phyloP scores from a whole-genome alignment of 1,284 basidiomycete species.

The Porodaedalea pini region DNA sequence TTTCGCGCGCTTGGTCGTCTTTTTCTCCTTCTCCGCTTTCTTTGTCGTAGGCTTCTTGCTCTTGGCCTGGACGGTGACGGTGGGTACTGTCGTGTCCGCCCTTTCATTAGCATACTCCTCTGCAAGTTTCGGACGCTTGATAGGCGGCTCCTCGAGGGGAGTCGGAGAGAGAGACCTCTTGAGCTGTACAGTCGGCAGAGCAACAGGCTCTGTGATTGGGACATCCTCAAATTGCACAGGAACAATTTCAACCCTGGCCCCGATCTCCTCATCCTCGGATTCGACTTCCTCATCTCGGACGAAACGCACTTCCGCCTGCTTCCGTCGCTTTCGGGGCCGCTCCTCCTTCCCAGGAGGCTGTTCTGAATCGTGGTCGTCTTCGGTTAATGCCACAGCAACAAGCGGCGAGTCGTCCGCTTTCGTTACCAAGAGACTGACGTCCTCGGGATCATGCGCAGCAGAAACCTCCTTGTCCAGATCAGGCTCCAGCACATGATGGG shows the following conservation, averaged over 20 bases:
- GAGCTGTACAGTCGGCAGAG: conserved; percentile 9
- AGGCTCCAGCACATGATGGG: neutral
- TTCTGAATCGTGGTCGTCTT: conserved; percentile 29
- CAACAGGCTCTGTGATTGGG: neutral
- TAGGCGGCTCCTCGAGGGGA: conserved; percentile 9
- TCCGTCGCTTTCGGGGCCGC: conserved; percentile 3
- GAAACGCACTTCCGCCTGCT: neutral
- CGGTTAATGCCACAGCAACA: conserved; percentile 36
- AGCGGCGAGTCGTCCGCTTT: conserved; percentile 27
- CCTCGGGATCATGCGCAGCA: neutral
- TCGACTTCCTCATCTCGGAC: conserved; percentile 3
- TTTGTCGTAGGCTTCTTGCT: conserved; percentile 15
- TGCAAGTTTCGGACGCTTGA: conserved; percentile 14
- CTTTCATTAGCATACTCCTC: neutral
- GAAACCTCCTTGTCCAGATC: neutral
- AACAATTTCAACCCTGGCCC: too few relatives aligned
- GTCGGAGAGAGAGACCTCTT: conserved; percentile 14
- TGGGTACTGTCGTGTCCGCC: neutral
- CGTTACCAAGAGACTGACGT: neutral
- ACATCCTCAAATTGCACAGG: neutral
- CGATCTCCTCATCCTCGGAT: conserved; percentile 8
- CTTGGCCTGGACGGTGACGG: conserved; percentile 24
- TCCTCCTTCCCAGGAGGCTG: conserved; percentile 33
- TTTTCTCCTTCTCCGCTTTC: conserved; percentile 35
- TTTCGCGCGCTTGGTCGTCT: conserved; percentile 25